These are phyloP conservation scores for Crucibulum parvulum DNA, from an alignment of 1,284 basidiomycete species.

Conservation along the genomic window DNA sequence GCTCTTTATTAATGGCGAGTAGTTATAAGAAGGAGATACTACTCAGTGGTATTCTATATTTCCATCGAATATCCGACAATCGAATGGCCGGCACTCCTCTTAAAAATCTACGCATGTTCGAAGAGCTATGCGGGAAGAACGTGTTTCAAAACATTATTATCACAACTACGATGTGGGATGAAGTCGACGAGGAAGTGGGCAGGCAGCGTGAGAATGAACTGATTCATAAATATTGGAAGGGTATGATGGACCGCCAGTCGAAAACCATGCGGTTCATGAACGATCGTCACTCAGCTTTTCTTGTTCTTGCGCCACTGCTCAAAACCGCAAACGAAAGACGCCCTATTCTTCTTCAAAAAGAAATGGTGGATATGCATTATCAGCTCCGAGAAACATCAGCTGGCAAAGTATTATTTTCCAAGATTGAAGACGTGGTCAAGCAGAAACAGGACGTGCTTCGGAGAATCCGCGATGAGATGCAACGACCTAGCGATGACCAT, in stretches of 20 bases:
- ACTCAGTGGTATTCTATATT: constrained; percentile 26
- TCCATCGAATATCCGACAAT: constrained; percentile 26
- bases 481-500: not conserved
- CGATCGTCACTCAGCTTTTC: constrained; percentile 20
- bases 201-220: constrained; percentile 16
- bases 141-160: constrained; percentile 20
- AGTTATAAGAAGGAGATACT: constrained; percentile 21
- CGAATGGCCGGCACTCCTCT: constrained; percentile 22
- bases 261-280: constrained; percentile 14
- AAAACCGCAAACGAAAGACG: constrained; percentile 10
- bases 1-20: not conserved
- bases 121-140: constrained; percentile 21
- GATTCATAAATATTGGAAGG: constrained; percentile 16
- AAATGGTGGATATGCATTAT: constrained; percentile 20
- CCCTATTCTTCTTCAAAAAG: constrained; percentile 21
- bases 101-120: constrained; percentile 24
- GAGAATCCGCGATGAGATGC: not conserved
- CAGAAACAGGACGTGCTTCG: not conserved
- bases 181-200: constrained; percentile 13
- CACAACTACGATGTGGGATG: constrained; percentile 25
- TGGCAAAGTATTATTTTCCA: constrained; percentile 1
- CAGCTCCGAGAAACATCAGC: constrained; percentile 12
- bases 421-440: not conserved
- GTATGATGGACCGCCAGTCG: constrained; percentile 19
- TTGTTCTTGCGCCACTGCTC: constrained; percentile 13